These are phyloP conservation scores for Macrophomina tecta DNA, from an alignment of 2,329 filamentous ascomycete species.

Conservation along the genomic window DNA sequence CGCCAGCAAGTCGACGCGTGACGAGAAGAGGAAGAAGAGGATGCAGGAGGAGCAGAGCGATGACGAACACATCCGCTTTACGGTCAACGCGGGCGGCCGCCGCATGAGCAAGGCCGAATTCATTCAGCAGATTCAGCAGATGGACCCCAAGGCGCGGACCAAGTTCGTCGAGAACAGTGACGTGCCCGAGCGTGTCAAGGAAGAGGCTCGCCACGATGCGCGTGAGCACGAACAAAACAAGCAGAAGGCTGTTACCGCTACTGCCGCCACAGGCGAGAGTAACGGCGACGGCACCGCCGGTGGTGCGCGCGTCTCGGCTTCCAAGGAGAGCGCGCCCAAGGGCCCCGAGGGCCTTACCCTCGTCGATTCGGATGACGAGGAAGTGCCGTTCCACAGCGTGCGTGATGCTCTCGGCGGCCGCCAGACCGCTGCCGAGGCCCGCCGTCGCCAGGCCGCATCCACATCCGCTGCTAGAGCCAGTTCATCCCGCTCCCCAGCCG, in stretches of 20 bases:
- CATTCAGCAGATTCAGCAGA: constrained; percentile 72
- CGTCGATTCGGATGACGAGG: constrained; percentile 52
- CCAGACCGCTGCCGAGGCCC: constrained; percentile 49
- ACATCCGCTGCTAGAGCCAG: constrained; percentile 17
- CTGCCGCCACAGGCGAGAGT: neutral
- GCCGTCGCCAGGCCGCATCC: constrained; percentile 46
- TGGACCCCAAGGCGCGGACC: constrained; percentile 70
- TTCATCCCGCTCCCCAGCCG: constrained; percentile 37
- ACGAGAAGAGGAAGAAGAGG: constrained; percentile 36
- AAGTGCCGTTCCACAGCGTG: constrained; percentile 57
- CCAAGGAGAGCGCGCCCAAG: constrained; percentile 29
- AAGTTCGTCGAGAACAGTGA: constrained; percentile 55
- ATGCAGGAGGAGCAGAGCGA: constrained; percentile 62
- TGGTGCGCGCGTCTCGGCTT: neutral
- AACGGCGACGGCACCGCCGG: neutral
- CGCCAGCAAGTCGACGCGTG: constrained; percentile 4
- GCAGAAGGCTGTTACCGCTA: constrained; percentile 30
- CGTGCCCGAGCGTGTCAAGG: constrained; percentile 55
- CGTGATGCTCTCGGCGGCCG: constrained; percentile 39
- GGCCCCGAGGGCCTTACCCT: constrained; percentile 50
- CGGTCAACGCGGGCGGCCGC: constrained; percentile 72
- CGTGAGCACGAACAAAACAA: constrained; percentile 37
- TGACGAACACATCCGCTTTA: constrained; percentile 76
- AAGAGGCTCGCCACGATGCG: constrained; percentile 52
- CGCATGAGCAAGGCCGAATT: constrained; percentile 84